Percentiles rank a stretch among this genome's conserved stretches.
These are phyloP conservation scores for Penicillium argentinense DNA, from an alignment of 495 filamentous ascomycete genomes.

Conservation along the genomic window DNA sequence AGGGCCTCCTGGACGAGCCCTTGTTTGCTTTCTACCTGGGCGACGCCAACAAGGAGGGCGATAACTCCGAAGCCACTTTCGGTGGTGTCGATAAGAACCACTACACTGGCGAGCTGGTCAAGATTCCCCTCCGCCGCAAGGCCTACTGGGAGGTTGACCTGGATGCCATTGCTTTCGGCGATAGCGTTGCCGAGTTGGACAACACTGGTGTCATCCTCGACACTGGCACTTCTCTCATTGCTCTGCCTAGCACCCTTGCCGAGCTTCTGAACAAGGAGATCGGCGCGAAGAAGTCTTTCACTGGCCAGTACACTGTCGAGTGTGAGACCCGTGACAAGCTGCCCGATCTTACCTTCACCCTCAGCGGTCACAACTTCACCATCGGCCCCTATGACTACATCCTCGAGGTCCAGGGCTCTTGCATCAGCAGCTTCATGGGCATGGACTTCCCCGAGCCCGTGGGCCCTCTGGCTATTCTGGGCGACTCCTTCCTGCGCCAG, in stretches of 20 bases:
- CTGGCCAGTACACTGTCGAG: conserved; percentile 92
- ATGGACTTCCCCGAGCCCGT: conserved; percentile 94
- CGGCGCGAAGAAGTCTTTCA: conserved; percentile 94
- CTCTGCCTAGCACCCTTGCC: conserved; percentile 86
- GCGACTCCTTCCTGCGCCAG: conserved; percentile 94
- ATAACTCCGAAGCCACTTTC: conserved; percentile 84
- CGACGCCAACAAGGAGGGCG: conserved; percentile 67
- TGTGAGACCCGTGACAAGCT: conserved; percentile 79
- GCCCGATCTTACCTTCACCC: conserved; percentile 84
- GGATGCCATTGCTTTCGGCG: conserved; percentile 85
- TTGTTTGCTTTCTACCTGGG: conserved; percentile 97
- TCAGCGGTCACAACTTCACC: conserved; percentile 86
- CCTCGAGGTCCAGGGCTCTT: conserved; percentile 90
- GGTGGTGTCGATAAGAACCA: conserved; percentile 85
- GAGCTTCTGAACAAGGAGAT: conserved; percentile 98
- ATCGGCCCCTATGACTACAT: conserved; percentile 92
- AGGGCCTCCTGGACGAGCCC: conserved; percentile 84
- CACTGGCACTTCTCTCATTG: conserved; percentile 97
- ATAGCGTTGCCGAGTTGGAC: conserved; percentile 80
- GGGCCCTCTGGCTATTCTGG: conserved; percentile 92
- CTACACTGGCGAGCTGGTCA: conserved; percentile 87
- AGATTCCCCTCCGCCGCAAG: conserved; percentile 93
- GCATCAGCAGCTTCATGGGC: conserved; percentile 96
- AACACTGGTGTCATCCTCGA: conserved; percentile 95
- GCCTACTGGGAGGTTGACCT: conserved; percentile 99